phyloP scores from a whole-genome alignment of 305 asterid species.

The Fraxinus dipetala region DNA sequence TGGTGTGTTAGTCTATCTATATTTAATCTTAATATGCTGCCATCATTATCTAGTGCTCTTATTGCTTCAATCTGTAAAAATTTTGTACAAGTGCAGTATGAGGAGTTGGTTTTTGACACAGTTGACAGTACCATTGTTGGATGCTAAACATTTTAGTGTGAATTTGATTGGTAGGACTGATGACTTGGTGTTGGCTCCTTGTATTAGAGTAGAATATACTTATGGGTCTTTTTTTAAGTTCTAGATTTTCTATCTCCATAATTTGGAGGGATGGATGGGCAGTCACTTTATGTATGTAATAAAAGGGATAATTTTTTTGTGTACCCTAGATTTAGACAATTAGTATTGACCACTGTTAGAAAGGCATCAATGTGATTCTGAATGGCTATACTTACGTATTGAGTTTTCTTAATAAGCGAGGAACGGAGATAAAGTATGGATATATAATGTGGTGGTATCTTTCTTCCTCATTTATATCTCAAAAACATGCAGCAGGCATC shows the following conservation, averaged over 20 bases:
- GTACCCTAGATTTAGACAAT: neutral
- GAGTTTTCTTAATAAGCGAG: neutral
- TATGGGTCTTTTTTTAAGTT: neutral
- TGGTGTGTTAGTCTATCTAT: slow-evolving; percentile 54
- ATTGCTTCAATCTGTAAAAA: neutral
- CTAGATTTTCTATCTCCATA: neutral
- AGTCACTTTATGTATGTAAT: neutral
- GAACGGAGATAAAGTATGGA: neutral
- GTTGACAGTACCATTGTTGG: neutral
- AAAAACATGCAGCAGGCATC: neutral
- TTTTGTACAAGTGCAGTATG: neutral
- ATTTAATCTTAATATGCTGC: neutral
- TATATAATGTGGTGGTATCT: neutral
- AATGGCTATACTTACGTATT: neutral
- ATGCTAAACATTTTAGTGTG: neutral
- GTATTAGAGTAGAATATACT: neutral
- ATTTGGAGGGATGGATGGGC: neutral
- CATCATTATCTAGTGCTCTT: neutral
- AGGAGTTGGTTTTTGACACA: neutral
- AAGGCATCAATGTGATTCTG: neutral
- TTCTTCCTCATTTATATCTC: neutral
- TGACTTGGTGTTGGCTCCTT: neutral
- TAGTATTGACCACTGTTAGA: neutral
- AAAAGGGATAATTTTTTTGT: neutral
- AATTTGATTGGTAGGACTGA: neutral